These are phyloP conservation scores for Coleophoma eucalyptorum DNA, from an alignment of 2,329 filamentous ascomycete genomes.

Conservation along the genomic window DNA sequence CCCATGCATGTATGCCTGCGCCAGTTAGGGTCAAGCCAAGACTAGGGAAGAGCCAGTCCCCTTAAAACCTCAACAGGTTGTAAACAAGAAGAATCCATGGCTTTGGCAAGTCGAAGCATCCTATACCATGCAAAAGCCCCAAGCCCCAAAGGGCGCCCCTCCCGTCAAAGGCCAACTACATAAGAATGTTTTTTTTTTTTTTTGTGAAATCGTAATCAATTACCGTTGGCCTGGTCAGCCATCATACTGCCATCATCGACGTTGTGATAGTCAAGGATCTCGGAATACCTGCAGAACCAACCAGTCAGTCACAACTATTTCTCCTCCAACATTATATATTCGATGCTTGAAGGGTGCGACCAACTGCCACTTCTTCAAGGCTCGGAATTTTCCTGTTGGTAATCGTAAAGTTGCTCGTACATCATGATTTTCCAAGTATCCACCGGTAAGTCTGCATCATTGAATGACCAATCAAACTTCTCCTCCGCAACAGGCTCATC, in stretches of 20 bases:
- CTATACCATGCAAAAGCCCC: slow-evolving; percentile 3
- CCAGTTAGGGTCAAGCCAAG: too few relatives aligned
- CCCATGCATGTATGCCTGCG: slow-evolving; percentile 7
- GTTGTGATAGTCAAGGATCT: slow-evolving; percentile 98
- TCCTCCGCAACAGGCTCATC: slow-evolving; percentile 94
- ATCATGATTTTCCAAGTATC: slow-evolving; percentile 99
- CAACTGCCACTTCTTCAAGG: slow-evolving; percentile 12
- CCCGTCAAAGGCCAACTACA: not conserved
- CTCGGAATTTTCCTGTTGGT: slow-evolving; percentile 15
- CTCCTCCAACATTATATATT: slow-evolving; percentile 2
- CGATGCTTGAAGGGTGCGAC: slow-evolving; percentile 10
- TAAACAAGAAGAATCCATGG: not conserved
- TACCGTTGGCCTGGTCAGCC: slow-evolving; percentile 15
- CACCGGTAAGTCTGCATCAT: slow-evolving; percentile 93
- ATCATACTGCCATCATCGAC: slow-evolving; percentile 50
- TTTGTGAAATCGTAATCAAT: not conserved
- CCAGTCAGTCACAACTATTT: slow-evolving; percentile 19
- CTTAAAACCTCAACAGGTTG: slow-evolving; percentile 7
- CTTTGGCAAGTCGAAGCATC: not conserved
- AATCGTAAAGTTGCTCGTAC: slow-evolving; percentile 50
- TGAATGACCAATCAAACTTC: slow-evolving; percentile 99
- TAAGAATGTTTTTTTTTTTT: not conserved
- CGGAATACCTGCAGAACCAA: slow-evolving; percentile 73
- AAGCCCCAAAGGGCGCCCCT: not conserved
- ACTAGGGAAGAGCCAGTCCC: slow-evolving; percentile 6